Evolutionary conservation across 495 filamentous ascomycete species (phyloP).

Genomic region (Penicillium argentinense): DNA sequence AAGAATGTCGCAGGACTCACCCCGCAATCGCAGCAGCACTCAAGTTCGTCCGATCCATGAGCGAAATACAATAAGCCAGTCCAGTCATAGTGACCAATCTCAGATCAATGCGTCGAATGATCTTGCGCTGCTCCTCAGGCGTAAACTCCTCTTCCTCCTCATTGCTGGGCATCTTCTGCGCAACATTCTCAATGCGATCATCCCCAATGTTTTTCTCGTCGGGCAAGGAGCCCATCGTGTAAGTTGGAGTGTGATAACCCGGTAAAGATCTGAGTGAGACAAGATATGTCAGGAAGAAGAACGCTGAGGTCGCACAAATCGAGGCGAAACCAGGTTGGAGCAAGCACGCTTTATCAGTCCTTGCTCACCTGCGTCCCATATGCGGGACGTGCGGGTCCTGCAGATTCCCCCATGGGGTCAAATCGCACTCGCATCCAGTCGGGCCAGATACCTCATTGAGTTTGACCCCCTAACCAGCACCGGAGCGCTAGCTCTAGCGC

Average conservation of each 20-base stretch:
- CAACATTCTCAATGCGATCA: constrained; percentile 34
- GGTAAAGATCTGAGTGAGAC: background rate
- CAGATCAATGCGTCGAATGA: constrained; percentile 62
- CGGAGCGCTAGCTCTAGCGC: too few relatives aligned
- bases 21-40: constrained; percentile 62
- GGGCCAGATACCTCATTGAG: constrained; percentile 1
- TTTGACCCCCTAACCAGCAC: background rate
- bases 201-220: constrained; percentile 29
- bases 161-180: constrained; percentile 9
- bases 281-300: background rate
- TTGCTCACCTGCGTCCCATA: background rate
- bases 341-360: background rate
- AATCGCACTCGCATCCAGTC: background rate
- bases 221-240: background rate
- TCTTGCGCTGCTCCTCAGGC: constrained; percentile 34
- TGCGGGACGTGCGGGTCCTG: background rate
- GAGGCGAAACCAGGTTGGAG: background rate
- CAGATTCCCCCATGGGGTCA: background rate
- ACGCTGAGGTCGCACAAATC: background rate
- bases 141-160: constrained; percentile 39
- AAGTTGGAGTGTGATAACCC: background rate
- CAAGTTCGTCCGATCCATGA: constrained; percentile 72
- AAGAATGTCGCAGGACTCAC: constrained; percentile 20
- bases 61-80: constrained; percentile 61
- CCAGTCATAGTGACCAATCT: constrained; percentile 65